phyloP scores from a whole-genome alignment of 1,284 basidiomycete genomes.

The Ganoderma sinense region DNA sequence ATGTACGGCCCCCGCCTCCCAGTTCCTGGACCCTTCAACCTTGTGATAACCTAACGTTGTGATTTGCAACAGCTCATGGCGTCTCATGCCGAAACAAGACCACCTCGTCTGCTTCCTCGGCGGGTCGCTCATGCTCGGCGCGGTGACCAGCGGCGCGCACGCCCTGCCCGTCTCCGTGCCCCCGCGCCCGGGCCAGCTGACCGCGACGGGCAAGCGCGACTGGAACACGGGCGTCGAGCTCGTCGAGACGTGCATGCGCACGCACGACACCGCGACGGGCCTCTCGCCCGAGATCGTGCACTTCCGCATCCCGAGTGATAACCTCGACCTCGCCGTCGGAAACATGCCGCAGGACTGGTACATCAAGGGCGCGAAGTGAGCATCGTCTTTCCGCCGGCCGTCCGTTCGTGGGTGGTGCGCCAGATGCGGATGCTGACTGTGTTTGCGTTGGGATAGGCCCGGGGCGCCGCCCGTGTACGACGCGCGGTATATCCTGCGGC shows the following conservation, averaged over 20 bases:
- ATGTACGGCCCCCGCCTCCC: slow-evolving; percentile 49
- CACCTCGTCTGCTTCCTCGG: slow-evolving; percentile 97
- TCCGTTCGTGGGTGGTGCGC: background rate
- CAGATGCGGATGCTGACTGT: background rate
- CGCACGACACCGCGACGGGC: slow-evolving; percentile 88
- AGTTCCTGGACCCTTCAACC: slow-evolving; percentile 10
- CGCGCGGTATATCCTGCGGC: slow-evolving; percentile 90
- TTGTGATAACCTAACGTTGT: slow-evolving; percentile 14
- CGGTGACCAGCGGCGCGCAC: slow-evolving; percentile 71
- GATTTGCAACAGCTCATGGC: slow-evolving; percentile 62
- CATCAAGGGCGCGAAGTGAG: slow-evolving; percentile 79
- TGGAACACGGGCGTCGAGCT: slow-evolving; percentile 86
- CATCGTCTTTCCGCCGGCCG: background rate
- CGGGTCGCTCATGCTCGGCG: slow-evolving; percentile 90
- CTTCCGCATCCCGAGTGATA: slow-evolving; percentile 69
- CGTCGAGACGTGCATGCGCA: slow-evolving; percentile 88
- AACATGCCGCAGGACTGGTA: slow-evolving; percentile 78
- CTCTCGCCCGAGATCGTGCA: slow-evolving; percentile 87
- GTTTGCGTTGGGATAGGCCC: slow-evolving; percentile 44
- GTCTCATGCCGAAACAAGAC: slow-evolving; percentile 88
- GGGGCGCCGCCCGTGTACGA: slow-evolving; percentile 70
- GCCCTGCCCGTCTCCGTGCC: slow-evolving; percentile 61
- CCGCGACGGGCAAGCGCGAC: slow-evolving; percentile 70
- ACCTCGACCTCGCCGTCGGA: slow-evolving; percentile 43
- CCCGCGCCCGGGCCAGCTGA: slow-evolving; percentile 63